Conservation (phyloP, 106 monocot genomes). For the Acorus gramineus region DNA sequence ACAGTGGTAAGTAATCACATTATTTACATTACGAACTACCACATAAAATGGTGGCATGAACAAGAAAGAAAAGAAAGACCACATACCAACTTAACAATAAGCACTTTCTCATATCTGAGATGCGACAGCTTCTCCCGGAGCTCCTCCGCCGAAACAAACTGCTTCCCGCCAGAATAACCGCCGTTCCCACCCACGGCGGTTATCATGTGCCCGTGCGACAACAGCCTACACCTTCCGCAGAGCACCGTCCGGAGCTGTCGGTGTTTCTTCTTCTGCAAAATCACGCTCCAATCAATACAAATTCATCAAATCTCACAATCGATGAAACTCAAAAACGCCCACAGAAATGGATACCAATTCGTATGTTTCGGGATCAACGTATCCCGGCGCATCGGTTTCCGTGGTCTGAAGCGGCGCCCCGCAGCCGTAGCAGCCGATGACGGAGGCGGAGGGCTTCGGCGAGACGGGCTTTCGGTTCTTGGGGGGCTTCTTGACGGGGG, state of each 20-base stretch:
- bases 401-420: constrained; percentile 73
- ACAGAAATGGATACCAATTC: constrained; percentile 39
- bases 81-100: constrained; percentile 86
- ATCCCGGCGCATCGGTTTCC: constrained; percentile 68
- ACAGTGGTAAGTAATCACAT: no score
- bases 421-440: constrained; percentile 79
- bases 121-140: constrained; percentile 83
- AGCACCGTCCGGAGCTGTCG: constrained; percentile 77
- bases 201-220: constrained; percentile 95
- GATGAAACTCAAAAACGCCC: not conserved
- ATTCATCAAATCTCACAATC: not conserved
- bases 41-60: not conserved
- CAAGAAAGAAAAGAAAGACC: not conserved
- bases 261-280: constrained; percentile 80
- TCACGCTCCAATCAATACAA: constrained; percentile 3
- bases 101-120: constrained; percentile 72
- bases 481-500: constrained; percentile 18
- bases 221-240: constrained; percentile 76
- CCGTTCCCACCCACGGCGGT: constrained; percentile 98
- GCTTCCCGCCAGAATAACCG: constrained; percentile 92
- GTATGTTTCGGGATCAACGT: constrained; percentile 59
- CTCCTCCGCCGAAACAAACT: constrained; percentile 81
- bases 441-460: constrained; percentile 9
- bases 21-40: not conserved
- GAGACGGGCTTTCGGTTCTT: constrained; percentile 3